Percentiles rank a stretch among this genome's conserved stretches.
Evolutionary conservation across 2,329 filamentous ascomycete species (phyloP).

Genomic region (Arthrobotrys musiformis): DNA sequence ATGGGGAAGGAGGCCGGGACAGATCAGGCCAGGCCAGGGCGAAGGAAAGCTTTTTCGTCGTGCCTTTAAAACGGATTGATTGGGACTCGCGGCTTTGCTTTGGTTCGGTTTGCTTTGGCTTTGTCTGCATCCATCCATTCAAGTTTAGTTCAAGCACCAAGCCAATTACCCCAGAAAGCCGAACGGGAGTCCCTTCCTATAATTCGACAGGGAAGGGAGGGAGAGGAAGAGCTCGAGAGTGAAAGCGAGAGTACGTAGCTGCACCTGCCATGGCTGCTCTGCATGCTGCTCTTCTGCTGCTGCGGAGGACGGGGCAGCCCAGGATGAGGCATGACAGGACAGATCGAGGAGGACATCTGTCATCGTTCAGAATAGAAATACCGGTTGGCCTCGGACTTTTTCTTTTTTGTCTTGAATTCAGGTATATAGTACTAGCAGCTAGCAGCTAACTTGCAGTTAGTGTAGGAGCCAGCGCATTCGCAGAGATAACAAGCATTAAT

Average conservation of each 20-base stretch:
- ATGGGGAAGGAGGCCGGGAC: too few relatives aligned
- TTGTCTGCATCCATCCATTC: not conserved
- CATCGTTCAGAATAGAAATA: not conserved
- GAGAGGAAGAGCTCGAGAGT: not conserved
- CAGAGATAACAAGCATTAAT: constrained; percentile 9
- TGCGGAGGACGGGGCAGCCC: not conserved
- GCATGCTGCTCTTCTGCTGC: too few relatives aligned
- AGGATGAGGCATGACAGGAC: too few relatives aligned
- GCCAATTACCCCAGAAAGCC: not conserved
- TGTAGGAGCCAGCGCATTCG: not conserved
- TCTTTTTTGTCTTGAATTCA: not conserved
- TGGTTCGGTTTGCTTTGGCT: too few relatives aligned
- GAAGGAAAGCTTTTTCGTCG: constrained; percentile 10
- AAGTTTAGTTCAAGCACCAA: not conserved
- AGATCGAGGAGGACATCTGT: constrained; percentile 2
- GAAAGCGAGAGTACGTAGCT: not conserved
- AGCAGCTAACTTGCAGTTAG: not conserved
- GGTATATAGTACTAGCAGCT: too few relatives aligned
- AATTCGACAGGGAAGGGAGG: not conserved
- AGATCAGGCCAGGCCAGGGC: too few relatives aligned
- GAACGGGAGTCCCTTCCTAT: not conserved
- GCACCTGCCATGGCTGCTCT: constrained; percentile 10
- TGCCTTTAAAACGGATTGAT: not conserved
- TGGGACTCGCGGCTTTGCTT: constrained; percentile 5
- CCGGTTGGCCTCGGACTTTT: constrained; percentile 45